A percentile compares a stretch with the other conserved stretches of the same genome.
These are phyloP conservation scores for Pythium diclinum DNA, from an alignment of 352 stramenopile genomes.

Conservation along the genomic window DNA sequence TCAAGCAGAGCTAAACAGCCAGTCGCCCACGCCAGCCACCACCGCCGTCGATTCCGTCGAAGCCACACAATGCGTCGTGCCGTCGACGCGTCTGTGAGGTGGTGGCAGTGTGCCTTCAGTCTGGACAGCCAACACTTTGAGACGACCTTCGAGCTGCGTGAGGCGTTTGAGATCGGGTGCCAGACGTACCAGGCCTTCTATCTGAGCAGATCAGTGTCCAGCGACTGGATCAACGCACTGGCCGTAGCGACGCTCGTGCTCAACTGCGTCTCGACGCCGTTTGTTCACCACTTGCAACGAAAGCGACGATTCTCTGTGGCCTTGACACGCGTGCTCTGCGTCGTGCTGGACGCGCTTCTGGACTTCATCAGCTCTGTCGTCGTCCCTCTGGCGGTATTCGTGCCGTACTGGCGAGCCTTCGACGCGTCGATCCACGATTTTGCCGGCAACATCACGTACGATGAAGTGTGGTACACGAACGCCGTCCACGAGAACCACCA, in stretches of 20 bases:
- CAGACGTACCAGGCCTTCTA: slow-evolving; percentile 24
- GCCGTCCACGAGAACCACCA: slow-evolving; percentile 13
- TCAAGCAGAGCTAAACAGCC: neutral
- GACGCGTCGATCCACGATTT: slow-evolving; percentile 3
- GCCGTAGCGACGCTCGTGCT: slow-evolving; percentile 8
- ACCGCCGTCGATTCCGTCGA: neutral
- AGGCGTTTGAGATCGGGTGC: slow-evolving; percentile 17
- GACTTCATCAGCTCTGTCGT: slow-evolving; percentile 19
- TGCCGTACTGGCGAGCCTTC: slow-evolving; percentile 7
- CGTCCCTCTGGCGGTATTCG: slow-evolving; percentile 14
- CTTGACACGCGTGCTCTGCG: slow-evolving; percentile 1
- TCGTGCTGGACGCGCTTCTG: slow-evolving; percentile 7
- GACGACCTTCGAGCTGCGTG: slow-evolving; percentile 7
- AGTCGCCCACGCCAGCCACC: neutral
- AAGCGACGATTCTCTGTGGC: no score
- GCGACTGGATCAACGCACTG: slow-evolving; percentile 17
- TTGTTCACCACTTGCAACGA: slow-evolving; percentile 3
- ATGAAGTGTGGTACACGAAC: slow-evolving; percentile 19
- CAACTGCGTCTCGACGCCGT: slow-evolving; percentile 17
- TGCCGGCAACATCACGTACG: neutral
- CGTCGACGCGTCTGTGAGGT: neutral
- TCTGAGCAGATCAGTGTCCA: slow-evolving; percentile 10
- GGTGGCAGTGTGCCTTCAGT: neutral
- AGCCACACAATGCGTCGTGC: neutral
- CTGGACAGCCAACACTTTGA: slow-evolving; percentile 19